Evolutionary conservation across 2,329 filamentous ascomycete species (phyloP).

Genomic region (Aspergillus ustus): DNA sequence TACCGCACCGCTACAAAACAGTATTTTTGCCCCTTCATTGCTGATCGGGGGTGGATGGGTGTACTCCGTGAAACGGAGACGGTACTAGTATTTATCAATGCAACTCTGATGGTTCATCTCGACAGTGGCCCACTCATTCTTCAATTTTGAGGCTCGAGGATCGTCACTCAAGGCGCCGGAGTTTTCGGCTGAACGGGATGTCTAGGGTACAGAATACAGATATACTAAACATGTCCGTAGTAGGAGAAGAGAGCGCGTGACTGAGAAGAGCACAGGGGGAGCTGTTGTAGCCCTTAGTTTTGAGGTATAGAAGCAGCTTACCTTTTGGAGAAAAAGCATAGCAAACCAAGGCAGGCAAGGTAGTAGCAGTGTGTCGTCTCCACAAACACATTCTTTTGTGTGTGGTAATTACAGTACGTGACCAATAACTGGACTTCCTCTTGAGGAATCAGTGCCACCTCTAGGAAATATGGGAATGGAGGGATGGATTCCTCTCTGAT

Average conservation of each 20-base stretch:
- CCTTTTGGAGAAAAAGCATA: neutral
- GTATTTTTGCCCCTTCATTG: conserved; percentile 11
- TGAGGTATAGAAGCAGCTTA: neutral
- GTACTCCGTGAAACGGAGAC: conserved; percentile 3
- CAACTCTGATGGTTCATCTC: conserved; percentile 16
- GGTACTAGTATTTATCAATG: conserved; percentile 20
- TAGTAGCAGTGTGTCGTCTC: conserved; percentile 7
- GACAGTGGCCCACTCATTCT: neutral
- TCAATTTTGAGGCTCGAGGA: conserved; percentile 8
- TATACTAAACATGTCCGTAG: neutral
- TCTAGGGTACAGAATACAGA: neutral
- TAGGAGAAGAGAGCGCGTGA: neutral
- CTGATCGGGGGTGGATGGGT: neutral
- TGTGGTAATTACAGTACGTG: conserved; percentile 10
- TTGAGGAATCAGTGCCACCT: neutral
- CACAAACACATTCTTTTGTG: conserved; percentile 6
- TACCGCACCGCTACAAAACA: conserved; percentile 10
- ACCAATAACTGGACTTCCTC: neutral
- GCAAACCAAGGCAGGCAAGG: neutral
- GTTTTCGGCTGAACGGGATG: neutral
- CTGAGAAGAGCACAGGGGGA: neutral
- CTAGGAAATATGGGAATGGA: conserved; percentile 12
- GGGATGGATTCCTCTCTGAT: conserved; percentile 13
- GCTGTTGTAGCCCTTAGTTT: neutral
- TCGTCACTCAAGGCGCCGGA: neutral